Evolutionary conservation across 1,139 yeast genomes (phyloP).

Genomic region (Candida sp.): DNA sequence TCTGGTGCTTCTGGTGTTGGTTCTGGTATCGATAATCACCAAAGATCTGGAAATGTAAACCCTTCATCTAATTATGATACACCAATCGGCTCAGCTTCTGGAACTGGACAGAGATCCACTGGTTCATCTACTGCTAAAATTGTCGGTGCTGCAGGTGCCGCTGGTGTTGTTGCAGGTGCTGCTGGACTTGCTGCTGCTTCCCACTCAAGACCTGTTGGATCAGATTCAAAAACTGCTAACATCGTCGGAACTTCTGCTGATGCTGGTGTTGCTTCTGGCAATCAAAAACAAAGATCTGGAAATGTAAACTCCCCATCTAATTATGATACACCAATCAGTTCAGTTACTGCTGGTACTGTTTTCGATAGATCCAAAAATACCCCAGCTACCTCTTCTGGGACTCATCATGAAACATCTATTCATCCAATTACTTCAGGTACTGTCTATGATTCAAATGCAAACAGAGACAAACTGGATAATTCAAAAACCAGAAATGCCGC

Average conservation of each 20-base stretch:
- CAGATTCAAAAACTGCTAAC: neutral
- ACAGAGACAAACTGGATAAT: slow-evolving; percentile 4
- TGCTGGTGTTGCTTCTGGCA: slow-evolving; percentile 4
- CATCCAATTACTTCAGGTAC: slow-evolving; percentile 4
- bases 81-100: neutral
- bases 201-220: neutral
- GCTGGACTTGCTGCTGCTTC: slow-evolving; percentile 5
- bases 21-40: slow-evolving; percentile 3
- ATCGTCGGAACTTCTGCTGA: slow-evolving; percentile 4
- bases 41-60: slow-evolving; percentile 7
- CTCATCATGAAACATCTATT: neutral
- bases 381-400: neutral
- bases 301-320: slow-evolving; percentile 5
- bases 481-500: slow-evolving; percentile 1
- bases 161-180: slow-evolving; percentile 11
- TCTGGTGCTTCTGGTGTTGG: slow-evolving; percentile 9
- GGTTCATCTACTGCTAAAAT: neutral
- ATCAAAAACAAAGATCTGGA: slow-evolving; percentile 6
- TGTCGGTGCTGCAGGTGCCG: slow-evolving; percentile 9
- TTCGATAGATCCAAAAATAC: slow-evolving; percentile 3
- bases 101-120: neutral
- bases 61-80: neutral
- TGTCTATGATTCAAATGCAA: slow-evolving; percentile 5
- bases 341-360: neutral
- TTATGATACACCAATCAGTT: neutral